Evolutionary conservation across 2,329 filamentous ascomycete genomes (phyloP).

Genomic region (Purpureocillium takamizusanense): DNA sequence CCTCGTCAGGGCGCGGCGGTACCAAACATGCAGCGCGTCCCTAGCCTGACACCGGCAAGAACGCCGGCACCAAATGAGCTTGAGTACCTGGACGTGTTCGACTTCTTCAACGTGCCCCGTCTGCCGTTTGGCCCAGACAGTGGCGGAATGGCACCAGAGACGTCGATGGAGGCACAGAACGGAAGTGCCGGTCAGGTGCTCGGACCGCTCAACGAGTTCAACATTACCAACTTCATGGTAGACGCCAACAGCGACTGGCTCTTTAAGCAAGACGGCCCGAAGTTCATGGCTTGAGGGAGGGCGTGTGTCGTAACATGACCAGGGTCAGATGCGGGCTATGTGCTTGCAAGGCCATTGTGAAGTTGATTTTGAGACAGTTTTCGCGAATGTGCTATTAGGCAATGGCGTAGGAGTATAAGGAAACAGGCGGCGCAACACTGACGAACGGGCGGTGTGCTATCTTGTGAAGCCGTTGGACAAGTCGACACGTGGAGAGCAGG

Average conservation of each 20-base stretch:
- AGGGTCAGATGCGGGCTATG: no score
- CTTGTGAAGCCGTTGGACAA: no score
- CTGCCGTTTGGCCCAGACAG: conserved; percentile 43
- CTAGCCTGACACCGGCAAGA: conserved; percentile 50
- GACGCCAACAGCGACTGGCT: conserved; percentile 68
- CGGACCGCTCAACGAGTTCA: conserved; percentile 51
- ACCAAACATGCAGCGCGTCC: conserved; percentile 31
- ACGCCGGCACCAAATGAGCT: conserved; percentile 74
- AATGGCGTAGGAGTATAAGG: no score
- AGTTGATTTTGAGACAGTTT: no score
- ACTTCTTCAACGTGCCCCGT: conserved; percentile 87
- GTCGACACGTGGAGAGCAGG: no score
- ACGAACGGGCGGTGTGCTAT: no score
- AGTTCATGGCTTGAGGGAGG: conserved; percentile 14
- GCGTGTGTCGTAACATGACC: no score
- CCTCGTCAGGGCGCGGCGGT: conserved; percentile 38
- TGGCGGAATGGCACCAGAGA: conserved; percentile 11
- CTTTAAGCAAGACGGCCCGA: conserved; percentile 42
- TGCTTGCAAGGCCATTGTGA: no score
- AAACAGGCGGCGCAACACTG: no score
- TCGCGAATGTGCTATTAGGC: no score
- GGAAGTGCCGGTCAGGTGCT: conserved; percentile 15
- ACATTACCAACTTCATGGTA: conserved; percentile 71
- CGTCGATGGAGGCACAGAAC: conserved; percentile 19
- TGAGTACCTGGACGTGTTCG: conserved; percentile 87